Conservation (phyloP, 106 monocot genomes). For the Iris macrosiphon region DNA sequence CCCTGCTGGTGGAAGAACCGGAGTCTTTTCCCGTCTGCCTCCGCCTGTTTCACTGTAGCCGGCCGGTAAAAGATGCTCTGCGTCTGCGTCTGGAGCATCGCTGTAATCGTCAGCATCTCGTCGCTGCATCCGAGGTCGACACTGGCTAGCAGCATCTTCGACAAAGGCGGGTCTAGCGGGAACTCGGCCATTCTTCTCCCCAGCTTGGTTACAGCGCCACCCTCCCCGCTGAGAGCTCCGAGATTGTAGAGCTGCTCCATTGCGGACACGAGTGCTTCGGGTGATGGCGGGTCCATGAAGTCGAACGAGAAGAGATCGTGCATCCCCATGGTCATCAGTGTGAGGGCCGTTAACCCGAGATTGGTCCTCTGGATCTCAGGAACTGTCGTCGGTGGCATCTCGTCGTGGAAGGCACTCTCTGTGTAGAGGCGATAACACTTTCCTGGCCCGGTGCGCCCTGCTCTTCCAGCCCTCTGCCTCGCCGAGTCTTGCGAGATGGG, state of each 20-base stretch:
- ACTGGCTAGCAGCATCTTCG: slow-evolving; percentile 92
- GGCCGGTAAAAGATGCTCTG: slow-evolving; percentile 94
- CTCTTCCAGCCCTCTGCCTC: slow-evolving; percentile 92
- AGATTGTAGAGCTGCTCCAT: slow-evolving; percentile 93
- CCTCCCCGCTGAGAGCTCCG: slow-evolving; percentile 93
- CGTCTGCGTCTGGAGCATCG: slow-evolving; percentile 93
- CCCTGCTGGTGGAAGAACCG: slow-evolving; percentile 98
- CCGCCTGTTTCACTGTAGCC: slow-evolving; percentile 91
- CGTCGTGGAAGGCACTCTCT: slow-evolving; percentile 90
- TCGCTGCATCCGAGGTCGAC: slow-evolving; percentile 96
- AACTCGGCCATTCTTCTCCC: slow-evolving; percentile 99
- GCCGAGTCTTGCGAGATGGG: slow-evolving; percentile 97
- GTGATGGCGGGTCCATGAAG: slow-evolving; percentile 96
- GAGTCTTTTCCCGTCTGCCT: slow-evolving; percentile 90
- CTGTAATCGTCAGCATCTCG: slow-evolving; percentile 92
- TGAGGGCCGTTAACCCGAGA: slow-evolving; percentile 67
- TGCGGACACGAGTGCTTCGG: slow-evolving; percentile 91
- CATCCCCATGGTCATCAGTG: slow-evolving; percentile 95
- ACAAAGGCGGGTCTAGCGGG: slow-evolving; percentile 82
- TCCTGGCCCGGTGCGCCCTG: slow-evolving; percentile 95
- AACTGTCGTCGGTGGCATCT: slow-evolving; percentile 86
- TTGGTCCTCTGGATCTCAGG: slow-evolving; percentile 98
- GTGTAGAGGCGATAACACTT: slow-evolving; percentile 96
- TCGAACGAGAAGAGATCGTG: slow-evolving; percentile 91
- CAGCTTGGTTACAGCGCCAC: slow-evolving; percentile 72